Base-by-base conservation (phyloP, 768 basidiomycete genomes). In the Boletus speciosus region DNA sequence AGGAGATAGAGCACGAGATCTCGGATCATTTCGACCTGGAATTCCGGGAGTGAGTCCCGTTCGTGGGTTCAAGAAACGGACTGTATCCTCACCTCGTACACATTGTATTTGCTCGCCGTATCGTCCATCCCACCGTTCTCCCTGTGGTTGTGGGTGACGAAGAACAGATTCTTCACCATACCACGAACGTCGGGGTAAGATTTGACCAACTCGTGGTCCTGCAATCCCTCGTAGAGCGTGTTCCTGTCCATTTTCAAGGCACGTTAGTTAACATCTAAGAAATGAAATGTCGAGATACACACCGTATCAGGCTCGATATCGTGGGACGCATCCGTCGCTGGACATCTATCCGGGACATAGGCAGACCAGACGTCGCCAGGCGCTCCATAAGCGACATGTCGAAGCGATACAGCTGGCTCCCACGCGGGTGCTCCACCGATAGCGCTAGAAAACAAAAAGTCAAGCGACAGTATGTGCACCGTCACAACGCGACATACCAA, bases 381-480 rank as follows among this genome's bases (percentile, higher is more conserved):
- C 89, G 79, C 59, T 91, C 88, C 85, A 91, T 89, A 1, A 90
- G 73, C 1, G 85, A 88, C 73, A 81, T 80, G 58, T 88, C 86
- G 58, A 89, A 86, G 40, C 76, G 80, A 70, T 78, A 89, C 5
- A 88, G 61, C 39, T 76, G 62, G 21, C 62, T 70, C 0, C 86
- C 88, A 1, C 73, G 72, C n/a, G 64, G 58, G 65, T 80, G 84
- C 39, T 91, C 88, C 77, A 88, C 77, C 1, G 88, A 88, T 0
- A 90, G 71, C 0, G 75, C 87, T 90, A 44, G 16, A 47, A 39
- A 34, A 25, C n/a, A 29, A 21, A 27, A 11, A 11, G 45, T 61
- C 15, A 59, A 38, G 8, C 21, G 14, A 32, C 0, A 4, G n/a
- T 8, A 16, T 1, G 6, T 34, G 12, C 16, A 15, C 7, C 23